Percentiles rank a stretch among this genome's conserved stretches.
Evolutionary conservation across 805 yeast species (phyloP).

Genomic region (Nakazawaea ernobii): DNA sequence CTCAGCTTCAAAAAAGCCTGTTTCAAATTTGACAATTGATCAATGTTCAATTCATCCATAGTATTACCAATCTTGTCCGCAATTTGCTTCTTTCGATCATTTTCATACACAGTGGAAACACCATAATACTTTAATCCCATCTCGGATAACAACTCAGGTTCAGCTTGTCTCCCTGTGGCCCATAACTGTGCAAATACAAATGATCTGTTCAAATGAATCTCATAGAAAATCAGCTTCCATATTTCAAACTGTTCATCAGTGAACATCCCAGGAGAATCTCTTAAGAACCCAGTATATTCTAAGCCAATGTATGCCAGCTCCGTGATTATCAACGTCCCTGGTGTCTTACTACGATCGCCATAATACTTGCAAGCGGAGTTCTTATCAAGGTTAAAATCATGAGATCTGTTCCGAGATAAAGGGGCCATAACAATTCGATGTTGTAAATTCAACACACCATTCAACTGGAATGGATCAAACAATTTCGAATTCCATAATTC

Average conservation of each 20-base stretch:
- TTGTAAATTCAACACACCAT: conserved; percentile 20
- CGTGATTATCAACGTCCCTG: conserved; percentile 52
- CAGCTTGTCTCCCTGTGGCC: conserved; percentile 32
- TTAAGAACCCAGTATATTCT: conserved; percentile 27
- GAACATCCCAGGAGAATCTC: conserved; percentile 39
- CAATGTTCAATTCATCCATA: conserved; percentile 29
- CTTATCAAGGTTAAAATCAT: conserved; percentile 32
- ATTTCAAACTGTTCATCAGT: conserved; percentile 32
- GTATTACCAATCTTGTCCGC: conserved; percentile 3
- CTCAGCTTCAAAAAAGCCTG: conserved; percentile 19
- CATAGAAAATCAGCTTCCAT: conserved; percentile 37
- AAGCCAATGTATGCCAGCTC: conserved; percentile 14
- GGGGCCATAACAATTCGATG: conserved; percentile 31
- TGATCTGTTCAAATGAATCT: conserved; percentile 40
- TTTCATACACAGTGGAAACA: conserved; percentile 33
- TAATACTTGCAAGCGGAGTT: conserved; percentile 47
- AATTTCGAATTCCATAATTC: conserved; percentile 16
- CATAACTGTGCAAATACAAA: conserved; percentile 39
- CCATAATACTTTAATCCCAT: conserved; percentile 32
- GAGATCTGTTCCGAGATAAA: conserved; percentile 36
- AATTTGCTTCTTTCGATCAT: conserved; percentile 8
- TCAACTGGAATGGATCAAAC: conserved; percentile 25
- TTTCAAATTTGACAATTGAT: conserved; percentile 31
- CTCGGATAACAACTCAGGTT: conserved; percentile 24
- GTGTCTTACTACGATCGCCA: conserved; percentile 42